Evolutionary conservation across 2,329 filamentous ascomycete species (phyloP), one percentile per base, ranked within the genome.

Genomic region (Colletotrichum lupini): DNA sequence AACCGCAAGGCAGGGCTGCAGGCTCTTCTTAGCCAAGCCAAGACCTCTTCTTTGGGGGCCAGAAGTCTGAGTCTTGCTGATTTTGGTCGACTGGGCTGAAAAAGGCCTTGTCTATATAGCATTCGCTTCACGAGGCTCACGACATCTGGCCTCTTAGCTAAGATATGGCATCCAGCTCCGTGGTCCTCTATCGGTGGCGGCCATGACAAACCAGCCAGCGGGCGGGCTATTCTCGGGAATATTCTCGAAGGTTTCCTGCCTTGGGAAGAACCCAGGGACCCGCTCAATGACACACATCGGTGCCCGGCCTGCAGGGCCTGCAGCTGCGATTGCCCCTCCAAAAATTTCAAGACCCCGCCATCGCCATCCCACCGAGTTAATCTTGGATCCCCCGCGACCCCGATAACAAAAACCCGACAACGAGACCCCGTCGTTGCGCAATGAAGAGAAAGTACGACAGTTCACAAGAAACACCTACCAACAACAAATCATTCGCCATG

Each of bases 1-100:
- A 88, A 84, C 74, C 85, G 91, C 73, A 93, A 92, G 80, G 88
- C 90, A 42, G 91, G 90, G 1, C 83, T 94, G n/a, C 89, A 92
- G 79, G 90, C 91, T 63, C 80, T 93, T 53, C 83, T 93, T n/a
- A 86, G 87, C 60, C 88, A 90, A 75, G 85, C 84, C 64, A 85
- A 84, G 77, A 77, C 83, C 5, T 77, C 83, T 14, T 83, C 78
- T 53, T 75, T 79, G 72, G 70, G 79, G 12, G 78, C 77, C 37
- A 82, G 84, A 3, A 83, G 83, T 22, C 79, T 91, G 35, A 90
- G 86, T 74, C 84, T 91, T n/a, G 83, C 87, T 35, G 87, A 90
- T 26, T 75, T 78, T 90, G 91, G 75, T 86, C 88, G 84, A 83
- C 83, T 55, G 46, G 61, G 61, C 7, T 64, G 46, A 55, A 76